These are phyloP conservation scores for Pichiaceae sp. DNA, from an alignment of 1,139 yeast genomes.

Conservation along the genomic window DNA sequence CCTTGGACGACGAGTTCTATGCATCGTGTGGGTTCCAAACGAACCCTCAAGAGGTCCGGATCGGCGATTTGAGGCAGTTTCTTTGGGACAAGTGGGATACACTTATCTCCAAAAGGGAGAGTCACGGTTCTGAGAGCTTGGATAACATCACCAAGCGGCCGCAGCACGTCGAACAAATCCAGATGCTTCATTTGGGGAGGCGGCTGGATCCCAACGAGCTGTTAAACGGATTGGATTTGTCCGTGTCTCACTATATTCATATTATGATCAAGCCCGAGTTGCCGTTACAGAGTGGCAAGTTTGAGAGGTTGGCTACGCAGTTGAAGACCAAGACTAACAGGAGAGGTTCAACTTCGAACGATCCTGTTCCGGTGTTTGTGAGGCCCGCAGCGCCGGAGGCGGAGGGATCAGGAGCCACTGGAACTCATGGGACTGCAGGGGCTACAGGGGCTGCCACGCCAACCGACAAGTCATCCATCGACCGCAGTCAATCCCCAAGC, in stretches of 20 bases:
- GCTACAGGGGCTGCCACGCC: neutral
- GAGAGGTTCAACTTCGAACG: constrained; percentile 5
- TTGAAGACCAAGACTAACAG: constrained; percentile 6
- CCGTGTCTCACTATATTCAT: constrained; percentile 18
- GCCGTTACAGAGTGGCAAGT: constrained; percentile 8
- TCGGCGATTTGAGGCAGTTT: constrained; percentile 18
- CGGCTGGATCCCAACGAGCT: constrained; percentile 17
- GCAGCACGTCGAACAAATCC: constrained; percentile 16
- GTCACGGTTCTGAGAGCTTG: constrained; percentile 7
- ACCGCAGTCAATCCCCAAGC: too few species aligned
- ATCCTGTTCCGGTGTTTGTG: constrained; percentile 5
- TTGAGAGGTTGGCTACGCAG: constrained; percentile 8
- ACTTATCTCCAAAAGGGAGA: constrained; percentile 5
- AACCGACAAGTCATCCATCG: neutral
- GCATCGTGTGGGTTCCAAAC: constrained; percentile 6
- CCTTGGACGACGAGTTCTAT: constrained; percentile 8
- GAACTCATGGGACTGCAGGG: neutral
- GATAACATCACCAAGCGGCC: constrained; percentile 8
- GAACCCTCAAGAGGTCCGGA: constrained; percentile 8
- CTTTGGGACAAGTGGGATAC: constrained; percentile 16
- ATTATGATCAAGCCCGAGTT: constrained; percentile 16
- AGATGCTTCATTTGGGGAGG: constrained; percentile 20
- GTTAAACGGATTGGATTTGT: constrained; percentile 14
- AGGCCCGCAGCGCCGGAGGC: constrained; percentile 1
- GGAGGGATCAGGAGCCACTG: neutral